Percentiles rank a stretch among this genome's conserved stretches.
phyloP scores from a whole-genome alignment of 108 stramenopile genomes.

The Nitzschia sp. region DNA sequence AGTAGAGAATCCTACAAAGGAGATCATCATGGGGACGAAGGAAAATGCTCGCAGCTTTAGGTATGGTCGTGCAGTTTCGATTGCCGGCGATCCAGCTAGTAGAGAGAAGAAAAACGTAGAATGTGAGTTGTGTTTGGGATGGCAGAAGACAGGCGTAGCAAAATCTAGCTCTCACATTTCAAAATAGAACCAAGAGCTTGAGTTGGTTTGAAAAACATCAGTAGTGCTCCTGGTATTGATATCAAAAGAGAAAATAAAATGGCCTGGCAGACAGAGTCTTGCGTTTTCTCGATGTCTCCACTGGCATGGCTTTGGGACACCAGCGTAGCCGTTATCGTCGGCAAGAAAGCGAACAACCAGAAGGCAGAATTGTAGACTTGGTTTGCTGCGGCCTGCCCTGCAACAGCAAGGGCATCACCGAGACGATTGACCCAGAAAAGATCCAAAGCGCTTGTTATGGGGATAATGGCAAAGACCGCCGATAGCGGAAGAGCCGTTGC shows the following conservation, averaged over 20 bases:
- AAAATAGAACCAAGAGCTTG: conserved; percentile 49
- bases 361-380: conserved; percentile 72
- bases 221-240: conserved; percentile 39
- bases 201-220: conserved; percentile 58
- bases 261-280: conserved; percentile 71
- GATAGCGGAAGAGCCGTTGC: conserved; percentile 56
- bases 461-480: conserved; percentile 74
- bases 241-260: conserved; percentile 53
- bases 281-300: conserved; percentile 53
- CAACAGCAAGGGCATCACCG: conserved; percentile 76
- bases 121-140: background rate
- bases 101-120: background rate
- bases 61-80: conserved; percentile 68
- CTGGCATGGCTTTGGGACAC: conserved; percentile 70
- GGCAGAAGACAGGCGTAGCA: background rate
- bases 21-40: conserved; percentile 69
- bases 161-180: conserved; percentile 26
- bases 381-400: conserved; percentile 84
- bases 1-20: conserved; percentile 47
- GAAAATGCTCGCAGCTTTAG: conserved; percentile 68
- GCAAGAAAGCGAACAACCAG: conserved; percentile 76
- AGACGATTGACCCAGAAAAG: conserved; percentile 83
- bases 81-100: conserved; percentile 65
- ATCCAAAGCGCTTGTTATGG: conserved; percentile 63
- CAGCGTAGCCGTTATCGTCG: conserved; percentile 69